Percentiles rank a stretch among this genome's conserved stretches.
Conservation (phyloP, 2,329 filamentous ascomycete species). For the Sclerotinia subarctica region DNA sequence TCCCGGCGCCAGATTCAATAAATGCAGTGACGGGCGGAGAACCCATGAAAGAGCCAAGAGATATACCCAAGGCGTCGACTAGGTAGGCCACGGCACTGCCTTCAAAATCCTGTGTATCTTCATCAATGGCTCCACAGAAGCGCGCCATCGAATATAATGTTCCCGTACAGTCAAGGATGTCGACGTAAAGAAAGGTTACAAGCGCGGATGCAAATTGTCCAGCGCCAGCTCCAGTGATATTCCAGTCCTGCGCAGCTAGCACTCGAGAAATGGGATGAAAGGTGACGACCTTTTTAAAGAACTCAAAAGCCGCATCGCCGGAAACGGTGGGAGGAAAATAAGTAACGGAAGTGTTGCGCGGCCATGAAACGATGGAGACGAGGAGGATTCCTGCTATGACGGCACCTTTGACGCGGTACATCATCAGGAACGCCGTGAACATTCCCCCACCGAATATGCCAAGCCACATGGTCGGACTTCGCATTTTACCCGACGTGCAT, state of each 20-base stretch:
- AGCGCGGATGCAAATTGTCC: constrained; percentile 79
- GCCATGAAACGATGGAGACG: constrained; percentile 87
- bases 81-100: constrained; percentile 80
- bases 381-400: constrained; percentile 80
- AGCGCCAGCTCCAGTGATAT: constrained; percentile 63
- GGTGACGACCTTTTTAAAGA: constrained; percentile 83
- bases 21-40: constrained; percentile 81
- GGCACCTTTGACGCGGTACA: constrained; percentile 83
- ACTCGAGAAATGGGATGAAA: constrained; percentile 74
- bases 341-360: constrained; percentile 69
- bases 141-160: constrained; percentile 88
- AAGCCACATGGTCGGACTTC: constrained; percentile 79
- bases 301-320: constrained; percentile 72
- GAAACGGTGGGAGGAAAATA: constrained; percentile 72
- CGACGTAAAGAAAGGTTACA: constrained; percentile 86
- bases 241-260: constrained; percentile 71
- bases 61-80: constrained; percentile 76
- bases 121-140: constrained; percentile 76
- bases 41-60: constrained; percentile 75
- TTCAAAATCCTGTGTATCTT: constrained; percentile 82
- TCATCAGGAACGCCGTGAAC: constrained; percentile 74
- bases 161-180: constrained; percentile 83
- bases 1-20: constrained; percentile 85
- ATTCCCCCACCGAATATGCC: constrained; percentile 85
- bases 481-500: constrained; percentile 72